These are phyloP conservation scores for Annona squamosa DNA, from an alignment of 164 flowering plant genomes.

Conservation along the genomic window DNA sequence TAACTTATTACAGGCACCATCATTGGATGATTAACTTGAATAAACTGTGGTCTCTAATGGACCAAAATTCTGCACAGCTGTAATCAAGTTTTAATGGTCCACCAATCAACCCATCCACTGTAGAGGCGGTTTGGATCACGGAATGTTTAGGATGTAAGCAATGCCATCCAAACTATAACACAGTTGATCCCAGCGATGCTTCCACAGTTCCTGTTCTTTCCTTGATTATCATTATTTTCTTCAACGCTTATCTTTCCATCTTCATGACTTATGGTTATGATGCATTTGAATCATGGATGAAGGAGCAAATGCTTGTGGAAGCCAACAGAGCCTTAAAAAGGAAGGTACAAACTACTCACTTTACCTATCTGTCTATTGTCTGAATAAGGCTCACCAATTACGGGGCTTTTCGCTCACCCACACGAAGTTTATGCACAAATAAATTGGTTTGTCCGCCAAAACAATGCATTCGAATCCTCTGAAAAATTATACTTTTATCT, in stretches of 20 bases:
- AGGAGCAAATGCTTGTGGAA: conserved; percentile 23
- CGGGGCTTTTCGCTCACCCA: background rate
- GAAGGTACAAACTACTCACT: conserved; percentile 16
- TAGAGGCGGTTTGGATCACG: background rate
- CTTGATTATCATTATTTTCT: no score
- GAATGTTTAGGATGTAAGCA: background rate
- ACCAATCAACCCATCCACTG: background rate
- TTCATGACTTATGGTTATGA: background rate
- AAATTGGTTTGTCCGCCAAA: background rate
- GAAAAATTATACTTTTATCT: no score
- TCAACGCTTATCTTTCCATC: background rate
- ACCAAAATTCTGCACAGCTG: background rate
- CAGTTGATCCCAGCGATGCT: background rate
- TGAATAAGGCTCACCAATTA: no score
- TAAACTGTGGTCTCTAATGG: background rate
- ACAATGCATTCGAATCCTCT: background rate
- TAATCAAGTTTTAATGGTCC: background rate
- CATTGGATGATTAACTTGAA: background rate
- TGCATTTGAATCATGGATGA: conserved; percentile 4
- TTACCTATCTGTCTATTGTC: background rate
- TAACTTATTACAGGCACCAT: background rate
- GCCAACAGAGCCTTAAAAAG: conserved; percentile 19
- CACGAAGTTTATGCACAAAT: background rate
- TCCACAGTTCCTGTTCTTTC: no score
- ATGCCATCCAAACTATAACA: background rate